A percentile compares a stretch with the other conserved stretches of the same genome.
These are phyloP conservation scores for Periconia macrospinosa DNA, from an alignment of 2,329 filamentous ascomycete species.

Conservation along the genomic window DNA sequence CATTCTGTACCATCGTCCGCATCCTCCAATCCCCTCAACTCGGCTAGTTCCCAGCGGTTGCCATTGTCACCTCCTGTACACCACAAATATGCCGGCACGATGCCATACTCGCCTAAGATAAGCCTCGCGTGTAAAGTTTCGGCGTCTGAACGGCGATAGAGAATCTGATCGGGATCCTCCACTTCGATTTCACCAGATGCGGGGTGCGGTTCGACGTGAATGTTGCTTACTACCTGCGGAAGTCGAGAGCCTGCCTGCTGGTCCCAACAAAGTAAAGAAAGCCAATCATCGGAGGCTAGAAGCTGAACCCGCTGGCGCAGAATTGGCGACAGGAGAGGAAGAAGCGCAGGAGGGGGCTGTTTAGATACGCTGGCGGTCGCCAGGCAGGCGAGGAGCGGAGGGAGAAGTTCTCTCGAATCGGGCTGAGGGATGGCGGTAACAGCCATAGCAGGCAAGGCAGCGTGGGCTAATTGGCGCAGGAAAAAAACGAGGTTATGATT, in stretches of 20 bases:
- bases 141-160: conserved; percentile 69
- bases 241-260: conserved; percentile 59
- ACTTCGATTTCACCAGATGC: conserved; percentile 79
- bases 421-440: conserved; percentile 54
- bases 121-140: conserved; percentile 75
- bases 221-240: conserved; percentile 62
- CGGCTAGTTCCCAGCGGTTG: conserved; percentile 72
- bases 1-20: conserved; percentile 60
- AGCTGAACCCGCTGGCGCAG: conserved; percentile 65
- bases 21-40: conserved; percentile 63
- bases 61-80: conserved; percentile 67
- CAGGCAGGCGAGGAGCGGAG: conserved; percentile 65
- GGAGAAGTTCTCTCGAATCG: conserved; percentile 59
- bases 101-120: conserved; percentile 61
- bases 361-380: conserved; percentile 63
- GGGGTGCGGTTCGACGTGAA: conserved; percentile 76
- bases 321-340: conserved; percentile 64
- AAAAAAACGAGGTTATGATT: not conserved
- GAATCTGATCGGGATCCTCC: conserved; percentile 64
- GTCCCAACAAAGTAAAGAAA: conserved; percentile 73
- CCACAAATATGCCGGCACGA: conserved; percentile 70
- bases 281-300: conserved; percentile 69
- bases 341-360: conserved; percentile 61
- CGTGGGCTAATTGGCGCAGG: not conserved
- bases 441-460: conserved; percentile 37